Base-by-base conservation (phyloP, 805 yeast species). In the Diddensiella caesifluorescens region DNA sequence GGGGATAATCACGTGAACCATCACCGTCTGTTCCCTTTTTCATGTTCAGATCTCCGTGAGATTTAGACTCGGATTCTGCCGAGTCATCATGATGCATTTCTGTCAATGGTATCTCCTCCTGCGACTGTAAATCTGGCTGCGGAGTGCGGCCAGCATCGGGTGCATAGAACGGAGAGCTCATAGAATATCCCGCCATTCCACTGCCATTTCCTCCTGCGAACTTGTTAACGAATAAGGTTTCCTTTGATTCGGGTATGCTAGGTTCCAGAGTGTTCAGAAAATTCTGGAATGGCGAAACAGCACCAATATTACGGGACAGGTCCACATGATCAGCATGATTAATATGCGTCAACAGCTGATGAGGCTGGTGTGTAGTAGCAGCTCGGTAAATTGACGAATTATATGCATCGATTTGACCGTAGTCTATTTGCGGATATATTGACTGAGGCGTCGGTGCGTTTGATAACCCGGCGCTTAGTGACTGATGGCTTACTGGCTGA, bases 231-330 rank as follows among this genome's bases (percentile, higher is more conserved):
- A n/a, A n/a, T n/a, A n/a, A n/a, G n/a, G n/a, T n/a, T n/a, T n/a
- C n/a, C n/a, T n/a, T n/a, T 27, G 26, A 7, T 9, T 9, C 13
- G 4, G 35, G n/a, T 9, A 19, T 20, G 18, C 28, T 27, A 13
- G 38, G n/a, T 12, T 34, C 21, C n/a, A 34, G 23, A 7, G 38
- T 22, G 15, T 34, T 34, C 19, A 34, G 38, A 22, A 34, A 34
- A 12, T 13, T 18, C 38, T 34, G 38, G 18, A 34, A 34, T 9
- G 38, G 38, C 5, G 15, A n/a, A 6, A 12, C 26, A 5, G 21
- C 38, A 5, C 25, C 26, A 6, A 28, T 28, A n/a, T n/a, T n/a
- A n/a, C 19, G 32, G 12, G 32, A 29, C 32, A 9, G 32, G 16
- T 7, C 32, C 12, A n/a, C 32, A 23, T 23, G 27, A 13, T 29